phyloP scores from a whole-genome alignment of 371 early-diverging fungal species.

The Apophysomyces trapeziformis region DNA sequence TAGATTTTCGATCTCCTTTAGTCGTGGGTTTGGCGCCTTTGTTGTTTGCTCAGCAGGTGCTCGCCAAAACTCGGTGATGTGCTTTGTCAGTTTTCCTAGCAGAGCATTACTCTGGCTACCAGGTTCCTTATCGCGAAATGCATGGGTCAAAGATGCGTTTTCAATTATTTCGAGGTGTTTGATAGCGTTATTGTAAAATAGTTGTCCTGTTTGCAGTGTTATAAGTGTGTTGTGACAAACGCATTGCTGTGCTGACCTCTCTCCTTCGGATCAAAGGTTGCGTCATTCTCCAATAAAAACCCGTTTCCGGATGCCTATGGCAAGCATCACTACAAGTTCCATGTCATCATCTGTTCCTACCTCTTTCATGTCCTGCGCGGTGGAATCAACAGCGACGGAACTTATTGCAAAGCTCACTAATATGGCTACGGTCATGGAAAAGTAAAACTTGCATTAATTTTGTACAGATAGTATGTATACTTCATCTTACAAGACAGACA shows the following conservation, averaged over 20 bases:
- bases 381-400: neutral
- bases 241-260: neutral
- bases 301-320: neutral
- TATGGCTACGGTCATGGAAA: neutral
- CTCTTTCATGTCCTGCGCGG: neutral
- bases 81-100: conserved; percentile 1
- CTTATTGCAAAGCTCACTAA: neutral
- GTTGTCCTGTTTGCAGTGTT: conserved; percentile 24
- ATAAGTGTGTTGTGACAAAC: neutral
- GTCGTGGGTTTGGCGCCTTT: conserved; percentile 8
- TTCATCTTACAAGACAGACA: neutral
- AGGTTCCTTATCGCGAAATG: conserved; percentile 10
- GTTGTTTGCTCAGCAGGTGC: neutral
- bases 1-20: conserved; percentile 29
- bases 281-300: neutral
- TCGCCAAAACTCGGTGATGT: conserved; percentile 4
- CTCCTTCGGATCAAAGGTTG: neutral
- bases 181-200: conserved; percentile 34
- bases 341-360: neutral
- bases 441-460: neutral
- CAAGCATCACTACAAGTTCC: neutral
- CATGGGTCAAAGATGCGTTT: conserved; percentile 1
- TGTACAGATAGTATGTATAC: neutral
- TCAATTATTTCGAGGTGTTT: conserved; percentile 30
- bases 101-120: conserved; percentile 2